These are phyloP conservation scores for Pestalotiopsis fici DNA, from an alignment of 2,329 filamentous ascomycete genomes.

Conservation along the genomic window DNA sequence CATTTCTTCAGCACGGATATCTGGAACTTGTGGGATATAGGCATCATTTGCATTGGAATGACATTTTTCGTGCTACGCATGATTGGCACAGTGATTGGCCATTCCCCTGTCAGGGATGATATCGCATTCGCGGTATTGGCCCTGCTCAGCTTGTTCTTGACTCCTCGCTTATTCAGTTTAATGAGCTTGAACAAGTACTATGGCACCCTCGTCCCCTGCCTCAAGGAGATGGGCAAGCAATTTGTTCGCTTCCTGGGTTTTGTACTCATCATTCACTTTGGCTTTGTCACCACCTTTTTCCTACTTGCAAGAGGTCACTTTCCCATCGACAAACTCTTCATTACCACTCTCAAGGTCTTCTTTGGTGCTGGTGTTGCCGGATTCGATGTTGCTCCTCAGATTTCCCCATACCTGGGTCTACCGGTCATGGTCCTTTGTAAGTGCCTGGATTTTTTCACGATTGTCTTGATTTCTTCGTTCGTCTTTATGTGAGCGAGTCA, in stretches of 20 bases:
- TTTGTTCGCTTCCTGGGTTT: neutral
- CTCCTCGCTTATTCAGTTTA: neutral
- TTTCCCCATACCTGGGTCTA: neutral
- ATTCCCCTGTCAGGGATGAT: neutral
- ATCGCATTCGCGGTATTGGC: neutral
- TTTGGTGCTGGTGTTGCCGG: conserved; percentile 1
- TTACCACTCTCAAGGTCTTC: neutral
- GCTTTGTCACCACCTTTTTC: conserved; percentile 3
- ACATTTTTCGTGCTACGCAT: conserved; percentile 2
- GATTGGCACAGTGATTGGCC: neutral
- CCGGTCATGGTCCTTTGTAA: conserved; percentile 3
- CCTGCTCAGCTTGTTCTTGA: neutral
- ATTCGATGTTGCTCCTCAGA: neutral
- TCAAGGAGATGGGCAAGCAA: conserved; percentile 1
- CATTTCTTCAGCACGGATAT: conserved; percentile 3
- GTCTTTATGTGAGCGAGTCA: no score
- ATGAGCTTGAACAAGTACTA: conserved; percentile 3
- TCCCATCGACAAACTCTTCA: neutral
- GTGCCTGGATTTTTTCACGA: neutral
- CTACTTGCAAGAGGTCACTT: neutral
- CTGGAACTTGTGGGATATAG: neutral
- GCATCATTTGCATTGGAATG: neutral
- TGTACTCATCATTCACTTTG: neutral
- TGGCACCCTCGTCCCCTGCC: neutral
- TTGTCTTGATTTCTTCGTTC: no score